phyloP scores from a whole-genome alignment of 371 early-diverging fungal genomes.

The Coemansia sp. region DNA sequence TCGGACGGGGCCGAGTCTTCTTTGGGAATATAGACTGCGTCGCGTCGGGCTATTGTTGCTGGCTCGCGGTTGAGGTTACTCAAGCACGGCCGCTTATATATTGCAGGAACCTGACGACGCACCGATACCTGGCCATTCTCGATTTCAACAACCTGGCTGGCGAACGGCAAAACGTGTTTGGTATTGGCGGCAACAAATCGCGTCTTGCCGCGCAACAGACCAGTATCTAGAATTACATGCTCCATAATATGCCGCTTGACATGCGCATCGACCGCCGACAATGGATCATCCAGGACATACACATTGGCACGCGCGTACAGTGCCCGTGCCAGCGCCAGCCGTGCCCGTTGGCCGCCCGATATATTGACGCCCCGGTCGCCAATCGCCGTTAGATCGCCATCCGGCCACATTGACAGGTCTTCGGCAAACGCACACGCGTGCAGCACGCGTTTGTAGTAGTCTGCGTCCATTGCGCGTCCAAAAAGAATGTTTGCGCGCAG shows the following conservation, averaged over 20 bases:
- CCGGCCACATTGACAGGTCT: constrained; percentile 74
- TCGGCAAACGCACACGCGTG: constrained; percentile 63
- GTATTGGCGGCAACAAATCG: constrained; percentile 55
- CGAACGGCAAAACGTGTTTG: constrained; percentile 56
- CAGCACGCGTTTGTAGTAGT: constrained; percentile 61
- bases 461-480: constrained; percentile 65
- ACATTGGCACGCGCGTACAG: constrained; percentile 77
- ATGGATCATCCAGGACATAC: constrained; percentile 67
- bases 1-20: background rate
- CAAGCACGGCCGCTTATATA: background rate
- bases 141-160: constrained; percentile 58
- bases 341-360: constrained; percentile 77
- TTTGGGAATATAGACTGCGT: background rate
- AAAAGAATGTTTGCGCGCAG: constrained; percentile 78
- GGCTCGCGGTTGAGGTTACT: background rate
- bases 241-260: constrained; percentile 55
- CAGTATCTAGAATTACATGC: constrained; percentile 56
- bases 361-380: constrained; percentile 74
- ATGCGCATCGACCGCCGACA: constrained; percentile 70
- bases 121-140: constrained; percentile 57
- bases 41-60: background rate
- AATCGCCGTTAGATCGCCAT: constrained; percentile 62
- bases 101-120: constrained; percentile 4
- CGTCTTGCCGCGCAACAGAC: constrained; percentile 60
- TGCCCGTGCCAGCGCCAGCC: constrained; percentile 73